Base-by-base conservation (phyloP, 2,329 filamentous ascomycete genomes). In the Berkeleyomyces rouxiae region DNA sequence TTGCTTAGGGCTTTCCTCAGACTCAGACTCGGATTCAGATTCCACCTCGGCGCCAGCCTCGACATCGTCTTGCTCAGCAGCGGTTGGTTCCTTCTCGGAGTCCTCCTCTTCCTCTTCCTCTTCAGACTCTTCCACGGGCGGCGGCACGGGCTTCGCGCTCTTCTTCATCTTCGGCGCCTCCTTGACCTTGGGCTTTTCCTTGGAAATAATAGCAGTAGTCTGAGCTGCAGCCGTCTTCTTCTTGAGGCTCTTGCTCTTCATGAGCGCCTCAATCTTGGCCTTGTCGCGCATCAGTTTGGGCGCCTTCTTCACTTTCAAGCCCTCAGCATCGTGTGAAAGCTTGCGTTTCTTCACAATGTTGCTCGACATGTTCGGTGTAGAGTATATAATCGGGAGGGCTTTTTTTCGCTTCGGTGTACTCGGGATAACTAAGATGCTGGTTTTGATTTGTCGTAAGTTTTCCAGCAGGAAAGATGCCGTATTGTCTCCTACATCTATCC, bases 11-110 rank as follows among this genome's bases (percentile, higher is more conserved):
- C 51, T 55, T 55, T 55, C 51, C 6, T 62, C 57, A 4, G 16
- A 55, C 7, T 66, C 65, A n/a, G 64, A 53, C 23, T 65, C 66
- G 36, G 62, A 64, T 11, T 58, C 58, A 49, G 63, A 40, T 44
- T 55, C 53, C 13, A 47, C 51, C 11, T 46, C 61, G 23, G 64
- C 40, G 6, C 46, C 51, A 4, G 33, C 33, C 11, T 55, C 33
- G 1, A 10, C 51, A 11, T 55, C 51, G 33, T n/a, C 31, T n/a
- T 55, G 51, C 33, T 39, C 39, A 3, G 51, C 3, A 9, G n/a
- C 55, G 49, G 61, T 10, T 44, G 37, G 7, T 43, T 63, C 43
- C 39, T 47, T 23, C 23, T 23, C 23, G 2, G 23, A 23, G 23
- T 23, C 33, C 47, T 55, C 11, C 44, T 53, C 49, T 10, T 5